phyloP scores from a whole-genome alignment of 1,284 basidiomycete genomes.

The Rhodotorula glutinis region DNA sequence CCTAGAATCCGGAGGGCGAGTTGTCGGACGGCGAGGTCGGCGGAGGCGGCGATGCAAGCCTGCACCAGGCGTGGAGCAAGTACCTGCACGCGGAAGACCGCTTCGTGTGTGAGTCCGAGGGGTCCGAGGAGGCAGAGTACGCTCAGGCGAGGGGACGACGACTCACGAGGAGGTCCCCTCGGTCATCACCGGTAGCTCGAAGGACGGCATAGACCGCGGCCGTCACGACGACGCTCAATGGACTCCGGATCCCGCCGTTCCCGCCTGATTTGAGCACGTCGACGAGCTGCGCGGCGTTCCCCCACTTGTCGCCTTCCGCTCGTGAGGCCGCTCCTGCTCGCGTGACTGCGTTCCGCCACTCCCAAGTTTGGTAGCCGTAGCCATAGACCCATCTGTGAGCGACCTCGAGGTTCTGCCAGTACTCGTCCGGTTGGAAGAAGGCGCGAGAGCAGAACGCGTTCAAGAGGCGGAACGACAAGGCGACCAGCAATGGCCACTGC shows the following conservation, averaged over 20 bases:
- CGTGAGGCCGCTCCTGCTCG: slow-evolving; percentile 57
- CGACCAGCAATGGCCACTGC: not conserved
- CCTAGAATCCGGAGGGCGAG: slow-evolving; percentile 65
- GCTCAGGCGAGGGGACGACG: slow-evolving; percentile 2
- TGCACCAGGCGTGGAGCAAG: slow-evolving; percentile 72
- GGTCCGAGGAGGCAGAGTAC: not conserved
- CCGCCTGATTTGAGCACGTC: slow-evolving; percentile 4
- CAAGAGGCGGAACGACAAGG: slow-evolving; percentile 48
- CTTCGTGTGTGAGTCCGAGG: not conserved
- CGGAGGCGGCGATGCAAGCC: slow-evolving; percentile 71
- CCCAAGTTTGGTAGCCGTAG: slow-evolving; percentile 91
- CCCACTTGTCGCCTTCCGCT: not conserved
- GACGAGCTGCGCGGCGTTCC: not conserved
- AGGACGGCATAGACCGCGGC: slow-evolving; percentile 72
- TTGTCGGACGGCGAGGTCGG: slow-evolving; percentile 69
- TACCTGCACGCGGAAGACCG: slow-evolving; percentile 47
- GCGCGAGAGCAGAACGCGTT: slow-evolving; percentile 69
- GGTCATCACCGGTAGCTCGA: slow-evolving; percentile 58
- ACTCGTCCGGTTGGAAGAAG: slow-evolving; percentile 97
- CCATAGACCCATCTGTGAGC: slow-evolving; percentile 86
- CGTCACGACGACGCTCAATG: slow-evolving; percentile 58
- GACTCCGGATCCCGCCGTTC: slow-evolving; percentile 47
- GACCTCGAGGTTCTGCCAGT: slow-evolving; percentile 90
- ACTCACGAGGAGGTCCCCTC: slow-evolving; percentile 46
- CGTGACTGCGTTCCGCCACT: slow-evolving; percentile 65